Conservation (phyloP, 495 filamentous ascomycete genomes). For the Daldinia vernicosa region DNA sequence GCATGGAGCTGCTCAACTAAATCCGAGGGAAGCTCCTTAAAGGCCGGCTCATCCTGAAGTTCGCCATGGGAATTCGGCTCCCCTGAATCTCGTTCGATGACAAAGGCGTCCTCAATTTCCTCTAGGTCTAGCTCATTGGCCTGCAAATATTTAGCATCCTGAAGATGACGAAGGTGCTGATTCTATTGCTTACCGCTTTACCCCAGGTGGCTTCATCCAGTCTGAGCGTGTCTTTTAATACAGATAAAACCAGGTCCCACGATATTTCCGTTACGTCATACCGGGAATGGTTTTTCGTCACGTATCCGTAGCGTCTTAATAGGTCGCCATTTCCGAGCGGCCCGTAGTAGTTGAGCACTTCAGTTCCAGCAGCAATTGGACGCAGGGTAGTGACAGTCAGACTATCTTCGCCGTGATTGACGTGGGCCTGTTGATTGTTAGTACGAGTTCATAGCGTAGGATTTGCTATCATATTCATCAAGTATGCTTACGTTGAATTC, state of each 20-base stretch:
- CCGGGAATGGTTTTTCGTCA: slow-evolving; percentile 75
- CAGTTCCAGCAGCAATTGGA: slow-evolving; percentile 72
- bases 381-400: slow-evolving; percentile 74
- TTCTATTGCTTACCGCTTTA: slow-evolving; percentile 52
- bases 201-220: slow-evolving; percentile 55
- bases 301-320: slow-evolving; percentile 88
- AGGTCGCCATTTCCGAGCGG: slow-evolving; percentile 83
- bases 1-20: slow-evolving; percentile 50
- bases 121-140: slow-evolving; percentile 44
- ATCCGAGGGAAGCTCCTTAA: slow-evolving; percentile 51
- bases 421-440: slow-evolving; percentile 61
- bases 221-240: slow-evolving; percentile 53
- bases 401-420: slow-evolving; percentile 72
- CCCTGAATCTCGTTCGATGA: slow-evolving; percentile 54
- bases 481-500: slow-evolving; percentile 66
- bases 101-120: slow-evolving; percentile 56
- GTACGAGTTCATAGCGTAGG: background rate
- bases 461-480: slow-evolving; percentile 21
- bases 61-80: slow-evolving; percentile 51
- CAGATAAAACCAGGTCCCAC: slow-evolving; percentile 59
- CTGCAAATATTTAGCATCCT: slow-evolving; percentile 19
- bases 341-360: slow-evolving; percentile 93
- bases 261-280: slow-evolving; percentile 87
- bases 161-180: background rate
- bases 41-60: slow-evolving; percentile 40